Evolutionary conservation across 768 basidiomycete species (phyloP), one percentile per base, ranked within the genome.

Genomic region (Pulveroboletus sp.): DNA sequence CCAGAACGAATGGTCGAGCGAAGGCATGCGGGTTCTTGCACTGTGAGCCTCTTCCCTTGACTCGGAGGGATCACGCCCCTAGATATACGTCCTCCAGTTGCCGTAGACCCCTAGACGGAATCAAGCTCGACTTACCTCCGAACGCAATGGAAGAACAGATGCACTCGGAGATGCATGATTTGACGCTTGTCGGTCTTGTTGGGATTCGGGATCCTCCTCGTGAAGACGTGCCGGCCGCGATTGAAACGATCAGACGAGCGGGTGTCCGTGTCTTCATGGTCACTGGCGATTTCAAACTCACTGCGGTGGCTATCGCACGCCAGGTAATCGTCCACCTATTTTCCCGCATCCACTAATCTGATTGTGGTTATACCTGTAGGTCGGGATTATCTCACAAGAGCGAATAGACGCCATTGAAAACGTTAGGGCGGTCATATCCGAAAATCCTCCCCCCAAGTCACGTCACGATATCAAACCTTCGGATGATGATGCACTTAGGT

Each of bases 161-260:
- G 59, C 72, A 60, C 53, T 63, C 46, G 49, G 76, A 55, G 62
- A 69, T 62, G 47, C 40, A 60, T 16, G 70, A 67, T 27, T 67
- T 81, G 51, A 74, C 68, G 4, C 70, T 82, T 49, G 64, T 79
- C 8, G 78, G 78, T 12, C 71, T 83, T 1, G 70, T 76, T 16
- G 80, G 74, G n/a, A 72, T 83, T 51, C 72, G 73, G 55, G 81
- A 83, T 53, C 81, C 81, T 13, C 80, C 80, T n/a, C 73, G 81
- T 16, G 72, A 72, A 5, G 76, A 81, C 35, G 74, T 74, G 6
- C 65, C 71, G 2, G 65, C 62, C 6, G 76, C 81, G 12, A 76
- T 83, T 2, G 56, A 65, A 16, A 69, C 73, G 40, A 78, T 76
- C 59, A 64, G 74, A 38, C 57, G 70, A 35, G 81, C 81, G 17